Evolutionary conservation across 2,329 filamentous ascomycete genomes (phyloP), one percentile per base, ranked within the genome.

Genomic region (Dactylellina haptotyla): DNA sequence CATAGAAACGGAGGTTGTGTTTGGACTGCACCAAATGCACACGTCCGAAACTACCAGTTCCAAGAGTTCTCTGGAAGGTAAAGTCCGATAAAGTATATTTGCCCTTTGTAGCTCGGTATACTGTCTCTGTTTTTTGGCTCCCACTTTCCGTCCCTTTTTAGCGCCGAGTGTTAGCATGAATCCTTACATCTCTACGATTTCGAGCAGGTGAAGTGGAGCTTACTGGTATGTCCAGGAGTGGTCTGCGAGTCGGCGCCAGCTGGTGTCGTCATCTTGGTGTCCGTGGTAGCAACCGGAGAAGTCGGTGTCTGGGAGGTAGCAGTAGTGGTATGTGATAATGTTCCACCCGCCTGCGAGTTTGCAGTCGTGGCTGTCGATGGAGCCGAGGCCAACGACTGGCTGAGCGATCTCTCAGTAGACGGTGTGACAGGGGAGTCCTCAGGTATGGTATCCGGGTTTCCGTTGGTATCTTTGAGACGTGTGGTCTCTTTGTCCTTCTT

Each of bases 1-100:
- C 95, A 83, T 99, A 99, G 85, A 93, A 99, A 75, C 95, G 89
- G 83, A 96, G 91, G 82, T 99, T 99, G 83, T 99, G 95, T 82
- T 93, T 95, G 76, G 93, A 97, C 83, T 98, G 95, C 59, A 98
- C 95, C 73, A 99, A 85, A 80, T 99, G 95, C 46, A 99, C 95
- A 77, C 95, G 87, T 48, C 95, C 95, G 82, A 99, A 99, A 82
- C 93, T 97, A 79, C 95, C 95, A 32, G 95, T 99, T 57, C 95
- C 95, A 75, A 99, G 85, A 37, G 95, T 99, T 78, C 95, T 88
- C 83, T 93, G 87, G 76, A 99, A 89, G 75, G 89, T 86, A 80
- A 99, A 99, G 83, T 99, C 95, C 72, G 84, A 86, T 76, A 99
- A 87, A 43, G 93, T 93, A 83, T 99, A 99, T 86, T 98, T 98